These are phyloP conservation scores for Nemania sp. DNA, from an alignment of 2,329 filamentous ascomycete species.

Conservation along the genomic window DNA sequence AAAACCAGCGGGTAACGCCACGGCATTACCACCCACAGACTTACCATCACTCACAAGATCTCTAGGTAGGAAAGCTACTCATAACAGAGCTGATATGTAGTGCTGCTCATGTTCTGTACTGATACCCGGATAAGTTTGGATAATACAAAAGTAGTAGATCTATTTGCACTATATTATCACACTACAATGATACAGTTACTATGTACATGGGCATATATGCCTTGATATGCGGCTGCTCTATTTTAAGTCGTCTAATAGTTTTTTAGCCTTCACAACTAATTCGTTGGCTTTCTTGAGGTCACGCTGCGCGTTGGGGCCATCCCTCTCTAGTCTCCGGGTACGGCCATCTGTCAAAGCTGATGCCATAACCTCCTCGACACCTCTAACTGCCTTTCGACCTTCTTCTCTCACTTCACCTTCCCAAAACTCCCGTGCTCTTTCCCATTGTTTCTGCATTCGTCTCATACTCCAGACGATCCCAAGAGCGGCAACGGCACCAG, in stretches of 20 bases:
- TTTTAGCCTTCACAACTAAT: conserved; percentile 62
- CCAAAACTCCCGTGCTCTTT: conserved; percentile 70
- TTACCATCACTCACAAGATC: too few relatives aligned
- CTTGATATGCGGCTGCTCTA: conserved; percentile 47
- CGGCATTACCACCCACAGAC: too few relatives aligned
- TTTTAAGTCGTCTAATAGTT: conserved; percentile 62
- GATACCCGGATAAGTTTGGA: neutral
- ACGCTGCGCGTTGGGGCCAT: conserved; percentile 34
- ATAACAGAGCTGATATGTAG: neutral
- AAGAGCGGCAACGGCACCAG: conserved; percentile 70
- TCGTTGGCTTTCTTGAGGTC: conserved; percentile 57
- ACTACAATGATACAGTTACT: conserved; percentile 32
- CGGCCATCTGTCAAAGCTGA: conserved; percentile 57
- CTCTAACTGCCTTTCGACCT: conserved; percentile 71
- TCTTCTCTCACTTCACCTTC: conserved; percentile 75
- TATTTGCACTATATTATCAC: conserved; percentile 5
- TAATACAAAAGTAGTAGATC: conserved; percentile 9
- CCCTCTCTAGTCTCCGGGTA: conserved; percentile 41
- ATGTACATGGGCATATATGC: conserved; percentile 31
- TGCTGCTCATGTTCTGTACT: neutral
- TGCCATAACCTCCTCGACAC: conserved; percentile 65
- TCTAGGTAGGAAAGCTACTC: neutral
- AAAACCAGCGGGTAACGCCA: too few relatives aligned
- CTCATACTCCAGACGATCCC: conserved; percentile 70
- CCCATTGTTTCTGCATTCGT: conserved; percentile 73